Evolutionary conservation across 805 yeast species (phyloP).

Genomic region (Hemisphaericaspora nanyangensis): DNA sequence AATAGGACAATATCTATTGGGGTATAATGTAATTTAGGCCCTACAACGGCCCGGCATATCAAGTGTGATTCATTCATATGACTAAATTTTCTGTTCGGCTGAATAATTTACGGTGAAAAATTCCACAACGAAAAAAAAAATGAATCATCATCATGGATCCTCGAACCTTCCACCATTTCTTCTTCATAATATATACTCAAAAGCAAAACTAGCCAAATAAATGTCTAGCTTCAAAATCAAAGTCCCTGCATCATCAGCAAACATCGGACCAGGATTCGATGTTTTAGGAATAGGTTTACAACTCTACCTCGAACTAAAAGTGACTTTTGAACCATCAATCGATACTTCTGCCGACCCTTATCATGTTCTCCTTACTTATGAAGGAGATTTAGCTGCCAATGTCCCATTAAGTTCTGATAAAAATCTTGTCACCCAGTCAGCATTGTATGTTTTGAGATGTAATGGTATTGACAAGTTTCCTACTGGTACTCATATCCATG

Average conservation of each 20-base stretch:
- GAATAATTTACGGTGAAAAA: too few relatives aligned
- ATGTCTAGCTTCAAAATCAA: slow-evolving; percentile 45
- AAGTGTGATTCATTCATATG: too few relatives aligned
- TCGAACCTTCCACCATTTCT: too few relatives aligned
- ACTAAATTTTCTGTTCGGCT: too few relatives aligned
- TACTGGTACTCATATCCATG: slow-evolving; percentile 73
- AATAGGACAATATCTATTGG: too few relatives aligned
- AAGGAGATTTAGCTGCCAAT: slow-evolving; percentile 73
- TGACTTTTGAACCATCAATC: slow-evolving; percentile 51
- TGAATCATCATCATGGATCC: too few relatives aligned
- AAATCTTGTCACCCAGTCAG: slow-evolving; percentile 88
- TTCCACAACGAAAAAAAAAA: too few relatives aligned
- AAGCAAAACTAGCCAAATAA: too few relatives aligned
- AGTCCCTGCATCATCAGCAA: slow-evolving; percentile 97
- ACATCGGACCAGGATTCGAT: slow-evolving; percentile 98
- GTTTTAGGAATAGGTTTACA: slow-evolving; percentile 90
- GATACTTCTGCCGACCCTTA: slow-evolving; percentile 55
- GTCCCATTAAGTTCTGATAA: slow-evolving; percentile 77
- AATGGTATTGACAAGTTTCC: slow-evolving; percentile 77
- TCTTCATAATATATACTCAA: too few relatives aligned
- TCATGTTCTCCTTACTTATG: slow-evolving; percentile 67
- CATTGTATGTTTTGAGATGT: slow-evolving; percentile 85
- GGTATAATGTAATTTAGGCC: too few relatives aligned
- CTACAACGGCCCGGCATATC: too few relatives aligned
- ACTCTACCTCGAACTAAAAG: slow-evolving; percentile 66